Base-by-base conservation (phyloP, 2,329 filamentous ascomycete species). In the Neofusicoccum kwambonambiense region DNA sequence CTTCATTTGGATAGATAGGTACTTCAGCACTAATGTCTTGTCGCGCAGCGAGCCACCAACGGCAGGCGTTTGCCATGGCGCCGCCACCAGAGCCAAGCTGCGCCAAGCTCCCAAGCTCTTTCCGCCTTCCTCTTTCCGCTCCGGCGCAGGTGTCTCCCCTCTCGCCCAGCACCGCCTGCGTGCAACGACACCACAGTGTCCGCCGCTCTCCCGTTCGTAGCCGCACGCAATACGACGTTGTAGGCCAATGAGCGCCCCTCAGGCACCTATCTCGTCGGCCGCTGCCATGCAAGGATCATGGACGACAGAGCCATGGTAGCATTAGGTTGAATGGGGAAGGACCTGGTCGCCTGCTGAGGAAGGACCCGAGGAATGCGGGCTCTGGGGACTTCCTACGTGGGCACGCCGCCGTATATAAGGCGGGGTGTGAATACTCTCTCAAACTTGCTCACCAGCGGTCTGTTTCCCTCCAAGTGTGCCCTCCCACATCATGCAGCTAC, bases 121-220 rank as follows among this genome's bases (percentile, higher is more conserved):
- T 56, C 50, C 31, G 61, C 61, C 61, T 64, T 52, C 61, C 61
- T 64, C 41, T 64, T 64, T 54, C 61, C 51, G 60, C 60, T 27
- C 42, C 37, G 11, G 49, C 19, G 9, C 35, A 54, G 42, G 8
- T 31, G 37, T 3, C 15, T 45, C 47, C 41, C 35, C 47, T 27
- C 56, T 37, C n/a, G 9, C n/a, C 56, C 56, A 60, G 37, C 27
- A 60, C 56, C 17, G 56, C 27, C 42, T 37, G 42, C 19, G 42
- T 60, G 56, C 42, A 60, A 60, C 56, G 8, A 52, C 41, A 22
- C 27, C 42, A 37, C 27, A 47, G 17, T 60, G 27, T 34, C 56
- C 42, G n/a, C 5, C 27, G 42, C 56, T 60, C 56, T 35, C 56
- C 56, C 56, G 56, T 42, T 39, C 42, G 31, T 60, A 60, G 56